These are phyloP conservation scores for Acephala macrosclerotiorum DNA, from an alignment of 2,329 filamentous ascomycete genomes.

Conservation along the genomic window DNA sequence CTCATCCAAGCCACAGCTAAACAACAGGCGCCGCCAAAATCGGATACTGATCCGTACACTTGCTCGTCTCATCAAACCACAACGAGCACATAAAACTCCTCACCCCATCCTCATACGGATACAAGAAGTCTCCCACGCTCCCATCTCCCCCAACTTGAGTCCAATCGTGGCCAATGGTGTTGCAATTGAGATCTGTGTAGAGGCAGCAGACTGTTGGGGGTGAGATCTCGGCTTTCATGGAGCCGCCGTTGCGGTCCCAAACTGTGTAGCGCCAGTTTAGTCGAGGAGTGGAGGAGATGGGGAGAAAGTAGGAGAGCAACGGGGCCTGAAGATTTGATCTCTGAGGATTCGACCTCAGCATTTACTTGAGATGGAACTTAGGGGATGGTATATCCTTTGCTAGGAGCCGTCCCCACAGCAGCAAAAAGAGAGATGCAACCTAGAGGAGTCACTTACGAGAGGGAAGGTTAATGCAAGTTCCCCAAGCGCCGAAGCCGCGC, in stretches of 20 bases:
- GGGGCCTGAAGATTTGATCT: no score
- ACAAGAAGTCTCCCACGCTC: not conserved
- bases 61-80: not conserved
- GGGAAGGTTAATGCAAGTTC: not conserved
- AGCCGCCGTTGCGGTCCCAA: not conserved
- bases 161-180: not conserved
- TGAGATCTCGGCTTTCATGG: not conserved
- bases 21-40: not conserved
- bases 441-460: no score
- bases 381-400: no score
- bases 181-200: slow-evolving; percentile 1
- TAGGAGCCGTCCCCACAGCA: no score
- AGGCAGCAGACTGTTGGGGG: not conserved
- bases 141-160: not conserved
- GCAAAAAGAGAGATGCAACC: no score
- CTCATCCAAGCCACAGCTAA: not conserved
- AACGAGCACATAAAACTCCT: not conserved
- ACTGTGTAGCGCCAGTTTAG: no score
- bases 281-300: no score
- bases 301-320: no score
- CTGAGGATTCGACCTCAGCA: no score
- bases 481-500: not conserved
- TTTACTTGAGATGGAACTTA: no score
- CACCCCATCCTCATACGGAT: slow-evolving; percentile 2
- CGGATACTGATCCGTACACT: slow-evolving; percentile 1